Base-by-base conservation (phyloP, 2,329 filamentous ascomycete species). In the Epichloe typhina region DNA sequence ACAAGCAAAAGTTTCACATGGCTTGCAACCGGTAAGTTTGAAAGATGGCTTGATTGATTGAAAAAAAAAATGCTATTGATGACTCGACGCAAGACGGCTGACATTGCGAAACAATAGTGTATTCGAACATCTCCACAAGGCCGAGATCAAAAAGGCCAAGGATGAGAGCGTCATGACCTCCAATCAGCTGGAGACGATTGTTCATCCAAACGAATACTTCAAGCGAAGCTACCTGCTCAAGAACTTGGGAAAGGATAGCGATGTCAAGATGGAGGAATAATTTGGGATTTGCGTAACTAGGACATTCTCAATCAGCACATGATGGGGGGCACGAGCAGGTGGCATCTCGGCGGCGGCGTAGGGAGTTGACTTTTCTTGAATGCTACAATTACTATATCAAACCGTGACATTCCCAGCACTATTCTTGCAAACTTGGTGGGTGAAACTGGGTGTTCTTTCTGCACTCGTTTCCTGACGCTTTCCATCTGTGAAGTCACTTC, bases 141-240 rank as follows among this genome's bases (percentile, higher is more conserved):
- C 73, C 17, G 85, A 91, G 64, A 80, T 93, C 52, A 85, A 82
- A 63, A 81, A 78, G 61, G 86, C 84, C 54, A 87, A 84, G 67
- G 86, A 90, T 41, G 82, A 88, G 47, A 76, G 80, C 5, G 73
- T 82, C 48, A 84, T 84, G 81, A 82, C 75, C 12, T 71, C 83
- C 6, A 80, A 81, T 15, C 87, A 95, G 64, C 74, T 95, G 41
- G 91, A 97, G 68, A 97, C 91, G 0, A 95, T 98, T 63, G 83
- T 95, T 21, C 93, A 98, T 68, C 93, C 93, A 11, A 98, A 98
- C 65, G 90, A 91, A 57, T 98, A 96, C 69, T 98, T 97, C 69
- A 96, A 95, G 75, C 78, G 91, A 51, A 95, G 89, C 64, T 97
- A 88, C 66, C 62, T 94, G 58, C 71, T 98, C 54, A 95, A 89